Conservation (phyloP, 495 filamentous ascomycete species). For the Aspergillus haitiensis region DNA sequence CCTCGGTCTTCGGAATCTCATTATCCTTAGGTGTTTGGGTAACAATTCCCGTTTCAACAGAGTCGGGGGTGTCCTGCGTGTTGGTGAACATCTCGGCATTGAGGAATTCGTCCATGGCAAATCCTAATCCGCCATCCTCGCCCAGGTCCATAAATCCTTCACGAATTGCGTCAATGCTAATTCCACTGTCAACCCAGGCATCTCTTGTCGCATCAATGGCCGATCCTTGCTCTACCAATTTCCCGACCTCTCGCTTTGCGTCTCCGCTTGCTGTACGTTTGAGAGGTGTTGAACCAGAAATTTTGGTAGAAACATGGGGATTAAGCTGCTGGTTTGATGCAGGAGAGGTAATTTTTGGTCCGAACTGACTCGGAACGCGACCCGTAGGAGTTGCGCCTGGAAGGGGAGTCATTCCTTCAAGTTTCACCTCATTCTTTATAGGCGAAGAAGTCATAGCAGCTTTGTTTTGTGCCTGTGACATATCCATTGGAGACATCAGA, state of each 20-base stretch:
- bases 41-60: slow-evolving; percentile 35
- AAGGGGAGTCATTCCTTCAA: slow-evolving; percentile 41
- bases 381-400: slow-evolving; percentile 44
- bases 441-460: slow-evolving; percentile 29
- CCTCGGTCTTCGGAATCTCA: slow-evolving; percentile 23
- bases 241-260: slow-evolving; percentile 32
- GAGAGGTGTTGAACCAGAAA: slow-evolving; percentile 22
- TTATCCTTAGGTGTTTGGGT: slow-evolving; percentile 43
- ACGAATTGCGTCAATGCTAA: slow-evolving; percentile 44
- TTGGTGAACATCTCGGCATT: slow-evolving; percentile 46
- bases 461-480: slow-evolving; percentile 29
- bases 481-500: slow-evolving; percentile 27
- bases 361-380: slow-evolving; percentile 41
- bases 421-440: slow-evolving; percentile 39
- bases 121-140: slow-evolving; percentile 33
- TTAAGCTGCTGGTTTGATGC: slow-evolving; percentile 45
- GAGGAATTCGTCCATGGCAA: slow-evolving; percentile 43
- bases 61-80: slow-evolving; percentile 46
- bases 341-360: slow-evolving; percentile 42
- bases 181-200: slow-evolving; percentile 44
- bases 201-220: slow-evolving; percentile 29
- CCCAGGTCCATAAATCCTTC: slow-evolving; percentile 42
- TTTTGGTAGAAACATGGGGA: slow-evolving; percentile 38
- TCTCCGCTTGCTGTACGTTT: slow-evolving; percentile 34
- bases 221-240: slow-evolving; percentile 22